Evolutionary conservation across 208 protist genomes (phyloP).

Genomic region (Phytomonas serpens): DNA sequence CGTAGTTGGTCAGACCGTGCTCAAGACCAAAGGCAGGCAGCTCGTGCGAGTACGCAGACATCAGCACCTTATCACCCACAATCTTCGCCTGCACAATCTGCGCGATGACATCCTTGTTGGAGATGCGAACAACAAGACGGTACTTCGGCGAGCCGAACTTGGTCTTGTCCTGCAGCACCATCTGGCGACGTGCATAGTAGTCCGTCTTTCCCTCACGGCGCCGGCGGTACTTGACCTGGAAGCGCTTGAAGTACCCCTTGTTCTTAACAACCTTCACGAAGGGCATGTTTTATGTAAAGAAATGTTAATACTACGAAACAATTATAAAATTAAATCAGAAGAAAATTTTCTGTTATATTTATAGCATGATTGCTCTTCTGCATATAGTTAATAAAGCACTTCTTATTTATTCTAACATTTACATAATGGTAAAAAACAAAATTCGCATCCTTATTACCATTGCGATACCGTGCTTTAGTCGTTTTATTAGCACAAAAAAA

Average conservation of each 20-base stretch:
- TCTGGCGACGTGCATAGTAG: constrained; percentile 94
- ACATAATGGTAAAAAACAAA: not conserved
- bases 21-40: constrained; percentile 94
- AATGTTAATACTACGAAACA: not conserved
- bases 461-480: not conserved
- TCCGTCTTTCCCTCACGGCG: constrained; percentile 98
- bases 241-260: constrained; percentile 98
- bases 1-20: constrained; percentile 98
- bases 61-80: constrained; percentile 92
- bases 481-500: not conserved
- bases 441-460: not conserved
- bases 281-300: constrained; percentile 46
- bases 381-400: not conserved
- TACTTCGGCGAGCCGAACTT: constrained; percentile 99
- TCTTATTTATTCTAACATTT: not conserved
- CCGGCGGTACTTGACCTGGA: constrained; percentile 96
- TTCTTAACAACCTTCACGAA: constrained; percentile 90
- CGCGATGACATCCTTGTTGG: constrained; percentile 96
- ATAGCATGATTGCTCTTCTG: not conserved
- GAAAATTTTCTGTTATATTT: not conserved
- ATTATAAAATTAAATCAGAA: not conserved
- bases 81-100: constrained; percentile 97
- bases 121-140: constrained; percentile 96
- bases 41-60: constrained; percentile 97
- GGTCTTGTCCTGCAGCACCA: constrained; percentile 98